These are phyloP conservation scores for Fraxinus sp. DNA, from an alignment of 305 asterid species.

Conservation along the genomic window DNA sequence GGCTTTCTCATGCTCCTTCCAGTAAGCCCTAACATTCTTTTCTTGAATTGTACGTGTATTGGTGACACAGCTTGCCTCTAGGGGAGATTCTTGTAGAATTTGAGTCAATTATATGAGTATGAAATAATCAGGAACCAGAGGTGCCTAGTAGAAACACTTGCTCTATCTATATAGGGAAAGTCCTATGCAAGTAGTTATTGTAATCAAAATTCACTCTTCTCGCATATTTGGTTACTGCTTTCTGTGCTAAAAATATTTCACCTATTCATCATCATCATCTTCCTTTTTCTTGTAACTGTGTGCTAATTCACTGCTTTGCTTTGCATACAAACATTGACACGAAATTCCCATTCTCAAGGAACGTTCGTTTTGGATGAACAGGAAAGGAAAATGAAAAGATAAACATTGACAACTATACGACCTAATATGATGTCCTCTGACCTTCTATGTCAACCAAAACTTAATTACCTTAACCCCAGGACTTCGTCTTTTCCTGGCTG, in stretches of 20 bases:
- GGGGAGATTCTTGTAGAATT: not conserved
- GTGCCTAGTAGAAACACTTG: not conserved
- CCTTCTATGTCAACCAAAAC: not conserved
- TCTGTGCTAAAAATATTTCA: not conserved
- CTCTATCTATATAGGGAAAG: not conserved
- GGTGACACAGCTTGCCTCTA: not conserved
- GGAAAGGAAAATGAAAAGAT: not conserved
- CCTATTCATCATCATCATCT: not conserved
- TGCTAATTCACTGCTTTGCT: not conserved
- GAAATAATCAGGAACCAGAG: not conserved
- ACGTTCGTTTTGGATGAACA: not conserved
- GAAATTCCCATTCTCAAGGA: not conserved
- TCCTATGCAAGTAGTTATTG: not conserved
- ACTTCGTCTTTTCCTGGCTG: not conserved
- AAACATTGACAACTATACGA: not conserved
- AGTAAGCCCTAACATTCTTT: constrained; percentile 46
- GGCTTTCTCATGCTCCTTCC: constrained; percentile 98
- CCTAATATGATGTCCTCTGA: not conserved
- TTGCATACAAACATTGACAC: not conserved
- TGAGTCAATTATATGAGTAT: not conserved
- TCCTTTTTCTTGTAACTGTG: not conserved
- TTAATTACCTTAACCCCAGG: not conserved
- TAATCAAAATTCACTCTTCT: not conserved
- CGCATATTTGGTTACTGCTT: not conserved
- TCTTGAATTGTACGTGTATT: constrained; percentile 3